Conservation (phyloP, 208 protist species). For the Trypanosoma congolense region DNA sequence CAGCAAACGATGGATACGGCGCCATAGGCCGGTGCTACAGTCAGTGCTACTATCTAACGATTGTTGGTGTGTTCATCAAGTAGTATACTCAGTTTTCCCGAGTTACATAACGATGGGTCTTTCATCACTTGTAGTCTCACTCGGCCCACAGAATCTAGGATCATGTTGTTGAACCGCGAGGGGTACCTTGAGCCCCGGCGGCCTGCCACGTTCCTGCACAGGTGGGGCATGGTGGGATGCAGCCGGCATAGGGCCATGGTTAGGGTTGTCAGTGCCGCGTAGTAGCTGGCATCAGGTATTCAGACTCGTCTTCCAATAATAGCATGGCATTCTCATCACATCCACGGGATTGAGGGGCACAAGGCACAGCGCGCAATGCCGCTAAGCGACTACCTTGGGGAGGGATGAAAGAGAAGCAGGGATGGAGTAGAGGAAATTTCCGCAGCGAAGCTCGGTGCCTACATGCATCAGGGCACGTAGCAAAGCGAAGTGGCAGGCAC, state of each 20-base stretch:
- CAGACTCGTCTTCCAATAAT: slow-evolving; percentile 29
- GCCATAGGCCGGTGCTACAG: slow-evolving; percentile 31
- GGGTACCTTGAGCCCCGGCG: background rate
- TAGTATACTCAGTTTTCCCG: slow-evolving; percentile 48
- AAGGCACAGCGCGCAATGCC: no score
- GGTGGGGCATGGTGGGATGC: no score
- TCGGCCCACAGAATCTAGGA: slow-evolving; percentile 4
- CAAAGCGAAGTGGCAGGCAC: no score
- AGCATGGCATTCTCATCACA: slow-evolving; percentile 18
- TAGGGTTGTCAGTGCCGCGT: slow-evolving; percentile 15
- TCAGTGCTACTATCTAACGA: slow-evolving; percentile 65
- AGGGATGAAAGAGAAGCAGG: no score
- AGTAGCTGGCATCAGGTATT: slow-evolving; percentile 23
- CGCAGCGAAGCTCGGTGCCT: no score
- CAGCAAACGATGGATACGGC: slow-evolving; percentile 68
- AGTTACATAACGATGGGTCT: slow-evolving; percentile 53
- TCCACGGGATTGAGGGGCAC: background rate
- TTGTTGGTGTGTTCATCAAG: slow-evolving; percentile 59
- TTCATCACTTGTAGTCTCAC: slow-evolving; percentile 16
- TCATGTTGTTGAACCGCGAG: slow-evolving; percentile 20
- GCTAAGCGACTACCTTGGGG: no score
- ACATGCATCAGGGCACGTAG: no score
- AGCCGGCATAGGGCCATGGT: slow-evolving; percentile 1
- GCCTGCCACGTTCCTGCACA: slow-evolving; percentile 17
- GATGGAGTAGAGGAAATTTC: no score